Conservation (phyloP, 768 basidiomycete genomes). For the Lactarius vividus region DNA sequence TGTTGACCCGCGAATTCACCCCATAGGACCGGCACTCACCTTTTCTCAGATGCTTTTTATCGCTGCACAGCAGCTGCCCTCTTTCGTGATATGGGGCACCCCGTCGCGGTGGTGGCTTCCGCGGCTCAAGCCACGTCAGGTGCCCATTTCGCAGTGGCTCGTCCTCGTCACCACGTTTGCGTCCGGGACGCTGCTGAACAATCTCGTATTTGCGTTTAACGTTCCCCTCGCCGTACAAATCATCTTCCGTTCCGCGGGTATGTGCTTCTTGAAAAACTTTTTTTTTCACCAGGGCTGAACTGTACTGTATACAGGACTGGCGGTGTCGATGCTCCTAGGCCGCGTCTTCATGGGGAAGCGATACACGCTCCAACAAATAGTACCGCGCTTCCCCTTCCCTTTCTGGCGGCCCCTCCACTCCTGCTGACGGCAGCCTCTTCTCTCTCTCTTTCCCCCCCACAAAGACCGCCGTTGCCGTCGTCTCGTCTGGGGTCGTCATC, state of each 20-base stretch:
- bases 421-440: conserved; percentile 2
- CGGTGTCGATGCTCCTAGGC: conserved; percentile 28
- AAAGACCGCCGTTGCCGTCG: conserved; percentile 62
- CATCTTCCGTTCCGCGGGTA: conserved; percentile 82
- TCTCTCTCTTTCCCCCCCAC: neutral
- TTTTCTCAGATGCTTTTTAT: conserved; percentile 85
- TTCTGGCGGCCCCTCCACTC: neutral
- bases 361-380: conserved; percentile 16
- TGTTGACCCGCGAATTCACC: neutral
- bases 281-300: too few species aligned
- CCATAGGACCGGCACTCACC: conserved; percentile 72
- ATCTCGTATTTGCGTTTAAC: conserved; percentile 74
- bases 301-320: conserved; percentile 27
- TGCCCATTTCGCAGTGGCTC: conserved; percentile 67
- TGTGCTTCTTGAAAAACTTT: conserved; percentile 12
- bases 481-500: conserved; percentile 67
- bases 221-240: conserved; percentile 80
- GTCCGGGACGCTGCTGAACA: conserved; percentile 69
- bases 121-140: conserved; percentile 59
- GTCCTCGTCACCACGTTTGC: conserved; percentile 69
- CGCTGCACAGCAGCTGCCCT: conserved; percentile 60
- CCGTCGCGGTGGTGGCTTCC: conserved; percentile 38
- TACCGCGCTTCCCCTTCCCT: conserved; percentile 3
- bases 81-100: conserved; percentile 46
- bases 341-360: conserved; percentile 23